Percentiles rank a stretch among this genome's conserved stretches.
Evolutionary conservation across 441 rosid species (phyloP).

Genomic region (Populus hybrid): DNA sequence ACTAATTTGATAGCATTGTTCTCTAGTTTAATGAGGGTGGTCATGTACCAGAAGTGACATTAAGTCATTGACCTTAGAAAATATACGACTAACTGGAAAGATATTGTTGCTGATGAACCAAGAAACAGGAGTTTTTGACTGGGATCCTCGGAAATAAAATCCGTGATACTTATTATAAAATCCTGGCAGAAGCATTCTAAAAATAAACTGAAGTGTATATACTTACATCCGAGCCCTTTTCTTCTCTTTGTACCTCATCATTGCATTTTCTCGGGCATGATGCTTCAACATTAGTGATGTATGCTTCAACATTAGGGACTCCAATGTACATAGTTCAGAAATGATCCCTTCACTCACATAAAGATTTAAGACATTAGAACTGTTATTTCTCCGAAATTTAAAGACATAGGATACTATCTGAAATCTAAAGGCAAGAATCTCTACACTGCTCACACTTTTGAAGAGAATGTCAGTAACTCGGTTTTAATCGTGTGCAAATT

Average conservation of each 20-base stretch:
- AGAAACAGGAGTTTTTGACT: neutral
- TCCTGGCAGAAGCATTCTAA: neutral
- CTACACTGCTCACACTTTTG: neutral
- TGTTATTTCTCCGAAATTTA: neutral
- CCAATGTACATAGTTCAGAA: too few relatives aligned
- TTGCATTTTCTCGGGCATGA: too few relatives aligned
- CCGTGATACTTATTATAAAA: neutral
- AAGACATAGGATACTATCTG: neutral
- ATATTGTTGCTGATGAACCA: neutral
- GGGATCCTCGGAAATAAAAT: neutral
- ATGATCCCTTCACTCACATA: too few relatives aligned
- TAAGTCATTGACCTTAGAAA: neutral
- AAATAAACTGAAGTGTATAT: conserved; percentile 10
- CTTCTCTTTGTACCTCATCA: conserved; percentile 28
- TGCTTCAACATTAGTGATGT: too few relatives aligned
- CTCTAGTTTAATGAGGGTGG: too few relatives aligned
- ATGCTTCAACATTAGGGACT: conserved; percentile 21
- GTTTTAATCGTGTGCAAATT: neutral
- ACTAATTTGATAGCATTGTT: too few relatives aligned
- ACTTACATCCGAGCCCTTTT: conserved; percentile 54
- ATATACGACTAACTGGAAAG: neutral
- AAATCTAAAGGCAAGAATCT: neutral
- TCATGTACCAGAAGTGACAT: neutral
- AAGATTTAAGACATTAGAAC: too few relatives aligned
- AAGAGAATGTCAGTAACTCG: neutral